A percentile compares a stretch with the other conserved stretches of the same genome.
Conservation (phyloP, 2,329 filamentous ascomycete genomes). For the Dactylellina haptotyla region DNA sequence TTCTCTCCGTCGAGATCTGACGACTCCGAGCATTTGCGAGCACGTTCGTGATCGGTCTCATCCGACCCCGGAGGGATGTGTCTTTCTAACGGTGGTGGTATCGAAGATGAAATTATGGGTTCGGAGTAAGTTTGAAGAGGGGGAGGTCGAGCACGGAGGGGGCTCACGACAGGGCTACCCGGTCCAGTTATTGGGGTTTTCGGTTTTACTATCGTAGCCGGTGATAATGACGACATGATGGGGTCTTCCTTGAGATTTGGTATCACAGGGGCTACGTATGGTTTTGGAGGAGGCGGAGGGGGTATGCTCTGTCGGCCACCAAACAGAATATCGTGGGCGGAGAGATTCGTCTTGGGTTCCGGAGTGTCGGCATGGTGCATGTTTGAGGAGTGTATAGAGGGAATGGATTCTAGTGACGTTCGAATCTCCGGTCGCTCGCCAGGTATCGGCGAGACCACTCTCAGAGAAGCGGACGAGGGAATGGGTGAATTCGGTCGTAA, state of each 20-base stretch:
- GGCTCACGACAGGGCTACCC: constrained; percentile 36
- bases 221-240: constrained; percentile 51
- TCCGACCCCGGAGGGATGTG: constrained; percentile 33
- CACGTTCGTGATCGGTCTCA: constrained; percentile 17
- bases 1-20: constrained; percentile 44
- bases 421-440: constrained; percentile 33
- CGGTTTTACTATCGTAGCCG: constrained; percentile 48
- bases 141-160: constrained; percentile 38
- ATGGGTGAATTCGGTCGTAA: constrained; percentile 38
- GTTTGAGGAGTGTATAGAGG: constrained; percentile 28
- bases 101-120: constrained; percentile 20
- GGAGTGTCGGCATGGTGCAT: constrained; percentile 36
- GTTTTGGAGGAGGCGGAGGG: constrained; percentile 47
- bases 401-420: constrained; percentile 42
- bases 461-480: constrained; percentile 21
- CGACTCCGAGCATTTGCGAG: constrained; percentile 39
- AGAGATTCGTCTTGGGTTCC: constrained; percentile 51
- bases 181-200: constrained; percentile 37
- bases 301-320: constrained; percentile 50
- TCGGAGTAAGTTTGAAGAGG: constrained; percentile 44
- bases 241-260: constrained; percentile 49
- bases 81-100: constrained; percentile 32
- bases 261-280: constrained; percentile 40
- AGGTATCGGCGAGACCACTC: constrained; percentile 43
- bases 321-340: constrained; percentile 45